Percentiles rank a stretch among this genome's conserved stretches.
These are phyloP conservation scores for Tylopilus subfusipes DNA, from an alignment of 768 basidiomycete species.

Conservation along the genomic window DNA sequence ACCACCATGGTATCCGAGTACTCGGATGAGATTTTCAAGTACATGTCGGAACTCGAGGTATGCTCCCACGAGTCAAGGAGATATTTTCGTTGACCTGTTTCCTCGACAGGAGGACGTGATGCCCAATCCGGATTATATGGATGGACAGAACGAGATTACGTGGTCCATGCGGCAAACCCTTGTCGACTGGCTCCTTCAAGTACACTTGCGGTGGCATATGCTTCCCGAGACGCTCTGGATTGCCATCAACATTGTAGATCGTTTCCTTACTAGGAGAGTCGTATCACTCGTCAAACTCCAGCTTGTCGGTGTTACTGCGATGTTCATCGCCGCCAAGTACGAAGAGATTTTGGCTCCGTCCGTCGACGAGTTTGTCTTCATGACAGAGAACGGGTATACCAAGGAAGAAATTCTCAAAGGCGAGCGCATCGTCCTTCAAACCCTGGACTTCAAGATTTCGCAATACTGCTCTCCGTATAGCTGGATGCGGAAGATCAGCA, in stretches of 20 bases:
- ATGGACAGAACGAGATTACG: conserved; percentile 84
- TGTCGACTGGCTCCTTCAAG: conserved; percentile 97
- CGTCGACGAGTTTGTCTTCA: conserved; percentile 97
- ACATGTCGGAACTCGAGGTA: conserved; percentile 94
- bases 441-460: conserved; percentile 91
- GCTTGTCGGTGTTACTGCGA: conserved; percentile 96
- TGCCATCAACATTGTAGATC: conserved; percentile 93
- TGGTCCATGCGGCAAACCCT: conserved; percentile 96
- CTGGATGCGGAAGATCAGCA: conserved; percentile 98
- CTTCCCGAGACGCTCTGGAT: conserved; percentile 99
- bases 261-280: conserved; percentile 84
- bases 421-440: conserved; percentile 93
- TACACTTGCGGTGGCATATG: conserved; percentile 98
- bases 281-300: conserved; percentile 89
- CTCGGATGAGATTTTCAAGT: conserved; percentile 95
- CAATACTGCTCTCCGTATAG: conserved; percentile 99
- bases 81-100: conserved; percentile 19
- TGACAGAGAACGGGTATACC: conserved; percentile 93
- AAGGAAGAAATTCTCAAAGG: conserved; percentile 98
- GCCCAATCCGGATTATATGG: conserved; percentile 94
- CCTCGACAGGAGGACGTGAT: conserved; percentile 68
- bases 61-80: conserved; percentile 19
- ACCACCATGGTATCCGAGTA: conserved; percentile 98
- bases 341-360: conserved; percentile 98
- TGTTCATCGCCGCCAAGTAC: conserved; percentile 99